A percentile compares a stretch with the other conserved stretches of the same genome.
Conservation (phyloP, 306 rosid genomes). For the Mimosa pudica region DNA sequence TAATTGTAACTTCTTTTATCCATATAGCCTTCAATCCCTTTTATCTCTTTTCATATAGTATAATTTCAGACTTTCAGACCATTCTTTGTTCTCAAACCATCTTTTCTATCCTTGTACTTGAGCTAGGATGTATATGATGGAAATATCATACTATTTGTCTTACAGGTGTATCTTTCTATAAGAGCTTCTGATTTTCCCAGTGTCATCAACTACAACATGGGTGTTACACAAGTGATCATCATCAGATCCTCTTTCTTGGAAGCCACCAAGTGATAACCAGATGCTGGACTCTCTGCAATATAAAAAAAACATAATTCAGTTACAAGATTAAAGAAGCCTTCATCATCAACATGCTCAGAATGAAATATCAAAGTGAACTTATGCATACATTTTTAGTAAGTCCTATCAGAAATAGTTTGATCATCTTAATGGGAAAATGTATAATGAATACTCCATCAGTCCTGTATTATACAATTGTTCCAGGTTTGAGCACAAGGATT, state of each 20-base stretch:
- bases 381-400: neutral
- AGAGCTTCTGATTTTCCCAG: conserved; percentile 71
- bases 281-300: conserved; percentile 83
- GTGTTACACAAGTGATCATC: conserved; percentile 75
- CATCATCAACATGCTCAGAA: conserved; percentile 14
- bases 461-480: neutral
- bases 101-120: neutral
- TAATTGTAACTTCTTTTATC: neutral
- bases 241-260: conserved; percentile 85
- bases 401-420: neutral
- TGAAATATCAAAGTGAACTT: neutral
- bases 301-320: conserved; percentile 1
- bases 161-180: conserved; percentile 91
- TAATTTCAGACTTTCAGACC: neutral
- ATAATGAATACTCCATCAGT: neutral
- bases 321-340: conserved; percentile 11
- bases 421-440: neutral
- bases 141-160: conserved; percentile 31
- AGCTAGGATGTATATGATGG: neutral
- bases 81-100: conserved; percentile 14
- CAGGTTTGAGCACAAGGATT: neutral
- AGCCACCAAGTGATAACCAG: conserved; percentile 98
- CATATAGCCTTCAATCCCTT: neutral
- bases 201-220: conserved; percentile 80
- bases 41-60: neutral